A percentile compares a stretch with the other conserved stretches of the same genome.
Conservation (phyloP, 108 stramenopile species). For the Cyclostephanos tholiformis region DNA sequence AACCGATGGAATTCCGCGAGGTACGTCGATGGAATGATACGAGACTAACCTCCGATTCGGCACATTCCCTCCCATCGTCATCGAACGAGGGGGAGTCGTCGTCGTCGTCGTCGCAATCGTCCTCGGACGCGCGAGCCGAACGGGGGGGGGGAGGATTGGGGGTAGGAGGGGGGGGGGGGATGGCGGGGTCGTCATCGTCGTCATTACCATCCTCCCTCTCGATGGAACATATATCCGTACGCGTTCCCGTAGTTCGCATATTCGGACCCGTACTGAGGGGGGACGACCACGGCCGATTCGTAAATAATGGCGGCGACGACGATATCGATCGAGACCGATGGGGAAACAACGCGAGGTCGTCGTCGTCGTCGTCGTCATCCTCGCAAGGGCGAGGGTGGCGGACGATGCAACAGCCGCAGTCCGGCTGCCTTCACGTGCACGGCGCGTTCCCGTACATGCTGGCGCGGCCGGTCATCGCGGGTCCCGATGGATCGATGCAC, state of each 20-base stretch:
- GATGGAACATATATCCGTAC: conserved; percentile 13
- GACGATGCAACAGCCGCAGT: conserved; percentile 55
- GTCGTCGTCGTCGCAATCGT: neutral
- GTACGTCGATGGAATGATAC: conserved; percentile 2
- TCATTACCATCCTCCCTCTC: neutral
- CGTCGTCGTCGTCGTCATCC: neutral
- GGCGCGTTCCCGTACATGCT: conserved; percentile 86
- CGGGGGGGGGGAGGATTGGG: neutral
- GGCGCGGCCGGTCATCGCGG: conserved; percentile 73
- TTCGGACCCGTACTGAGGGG: conserved; percentile 75
- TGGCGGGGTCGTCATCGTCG: neutral
- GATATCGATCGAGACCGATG: too few species aligned
- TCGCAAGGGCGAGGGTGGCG: neutral
- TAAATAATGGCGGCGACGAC: neutral
- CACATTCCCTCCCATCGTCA: too few species aligned
- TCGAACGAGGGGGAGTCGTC: neutral
- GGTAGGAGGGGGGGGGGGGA: neutral
- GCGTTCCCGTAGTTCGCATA: conserved; percentile 76
- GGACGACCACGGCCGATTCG: conserved; percentile 10
- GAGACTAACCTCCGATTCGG: too few species aligned
- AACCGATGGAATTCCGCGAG: conserved; percentile 60
- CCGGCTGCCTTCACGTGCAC: conserved; percentile 84
- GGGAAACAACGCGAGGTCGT: too few species aligned
- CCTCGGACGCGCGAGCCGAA: neutral
- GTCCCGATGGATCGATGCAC: conserved; percentile 73